Base-by-base conservation (phyloP, 2,329 filamentous ascomycete species). In the Scorias spongiosa region DNA sequence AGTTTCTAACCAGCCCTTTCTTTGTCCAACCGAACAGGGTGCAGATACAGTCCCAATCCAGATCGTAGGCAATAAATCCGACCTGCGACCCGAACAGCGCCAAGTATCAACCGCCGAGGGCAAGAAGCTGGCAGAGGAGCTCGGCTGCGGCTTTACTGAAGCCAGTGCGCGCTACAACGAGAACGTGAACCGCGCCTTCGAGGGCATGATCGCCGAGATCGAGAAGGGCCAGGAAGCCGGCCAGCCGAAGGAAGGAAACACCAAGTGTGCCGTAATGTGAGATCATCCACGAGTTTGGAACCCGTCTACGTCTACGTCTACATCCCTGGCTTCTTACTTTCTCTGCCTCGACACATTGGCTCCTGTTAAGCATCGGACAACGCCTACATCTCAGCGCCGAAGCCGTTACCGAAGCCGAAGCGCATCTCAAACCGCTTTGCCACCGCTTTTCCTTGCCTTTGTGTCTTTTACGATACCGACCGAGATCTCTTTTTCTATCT, bases 61-160 rank as follows among this genome's bases (percentile, higher is more conserved):
- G 55, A 81, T 98, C 49, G 88, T 98, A 43, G 91, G 87, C 55
- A 98, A 98, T 72, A 98, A 98, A 71, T 88, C 81, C 61, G 91
- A 98, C 64, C 72, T 98, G 46, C 80, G 85, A 48, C 81, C 87
- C 43, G 89, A 95, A 63, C 87, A 94, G 67, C 82, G 91, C 53
- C 88, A 96, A 65, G 87, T 98, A 53, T 80, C 78, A 29, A 66
- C 79, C 42, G 87, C 94, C 51, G 84, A 94, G 54, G 91, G 88
- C 53, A 83, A 82, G 62, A 82, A 81, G 58, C 69, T 95, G 37
- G 80, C 83, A 7, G 82, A 89, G 56, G 84, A 91, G 65, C 82
- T 93, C 63, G 80, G 85, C 50, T 96, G 89, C 65, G 87, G 82
- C 32, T 95, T 86, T 76, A 94, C 87, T 40, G 91, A 98, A 67